Percentiles rank a stretch among this genome's conserved stretches.
phyloP scores from a whole-genome alignment of 495 filamentous ascomycete species.

The Xanthoparmelia taractica region DNA sequence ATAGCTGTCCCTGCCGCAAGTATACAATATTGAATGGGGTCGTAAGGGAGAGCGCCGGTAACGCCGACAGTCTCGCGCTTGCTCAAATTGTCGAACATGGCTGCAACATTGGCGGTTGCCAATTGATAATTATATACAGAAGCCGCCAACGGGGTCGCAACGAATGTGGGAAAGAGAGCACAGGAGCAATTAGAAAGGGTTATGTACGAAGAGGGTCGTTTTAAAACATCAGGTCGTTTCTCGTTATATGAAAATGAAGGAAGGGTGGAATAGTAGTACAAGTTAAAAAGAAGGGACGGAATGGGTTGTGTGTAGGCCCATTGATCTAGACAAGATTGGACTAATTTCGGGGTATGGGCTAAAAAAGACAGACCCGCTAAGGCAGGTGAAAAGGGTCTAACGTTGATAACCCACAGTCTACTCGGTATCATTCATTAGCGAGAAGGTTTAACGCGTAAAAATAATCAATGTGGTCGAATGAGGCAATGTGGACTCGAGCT shows the following conservation, averaged over 20 bases:
- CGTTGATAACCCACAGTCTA: background rate
- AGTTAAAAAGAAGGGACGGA: conserved; percentile 1
- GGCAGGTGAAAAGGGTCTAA: background rate
- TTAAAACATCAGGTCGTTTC: background rate
- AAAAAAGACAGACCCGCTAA: conserved; percentile 10
- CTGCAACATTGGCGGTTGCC: conserved; percentile 1
- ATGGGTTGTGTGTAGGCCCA: background rate
- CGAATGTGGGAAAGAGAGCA: background rate
- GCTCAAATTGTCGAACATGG: conserved; percentile 12
- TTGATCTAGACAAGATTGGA: background rate
- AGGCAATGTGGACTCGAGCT: background rate
- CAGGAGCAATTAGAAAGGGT: background rate
- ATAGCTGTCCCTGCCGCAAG: conserved; percentile 26
- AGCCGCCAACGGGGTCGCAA: background rate
- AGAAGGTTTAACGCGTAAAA: background rate
- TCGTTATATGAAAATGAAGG: conserved; percentile 2
- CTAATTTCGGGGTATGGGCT: background rate
- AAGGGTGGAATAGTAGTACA: background rate
- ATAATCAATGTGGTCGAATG: background rate
- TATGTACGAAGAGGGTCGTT: background rate
- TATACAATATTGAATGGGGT: conserved; percentile 25
- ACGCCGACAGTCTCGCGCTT: conserved; percentile 18
- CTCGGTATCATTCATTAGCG: too few species aligned
- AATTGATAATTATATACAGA: background rate
- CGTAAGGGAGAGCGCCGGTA: conserved; percentile 20